Conservation (phyloP, 1,284 basidiomycete species). For the Neolentinus lepideus region DNA sequence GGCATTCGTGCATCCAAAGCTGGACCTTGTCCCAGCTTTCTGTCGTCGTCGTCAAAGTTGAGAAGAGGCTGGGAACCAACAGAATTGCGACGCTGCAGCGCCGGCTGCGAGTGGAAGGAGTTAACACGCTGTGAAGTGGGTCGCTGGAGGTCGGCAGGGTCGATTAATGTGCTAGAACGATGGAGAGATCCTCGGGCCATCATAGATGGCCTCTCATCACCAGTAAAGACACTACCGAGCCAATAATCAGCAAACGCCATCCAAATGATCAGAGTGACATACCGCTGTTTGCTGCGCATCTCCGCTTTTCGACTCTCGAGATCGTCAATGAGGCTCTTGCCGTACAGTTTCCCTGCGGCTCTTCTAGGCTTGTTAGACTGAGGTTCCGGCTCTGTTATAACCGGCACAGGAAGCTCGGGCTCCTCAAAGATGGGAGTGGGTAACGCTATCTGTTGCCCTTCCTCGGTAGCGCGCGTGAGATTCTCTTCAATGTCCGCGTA, state of each 20-base stretch:
- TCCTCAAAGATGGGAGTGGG: slow-evolving; percentile 31
- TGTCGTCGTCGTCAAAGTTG: slow-evolving; percentile 46
- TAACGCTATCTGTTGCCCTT: slow-evolving; percentile 64
- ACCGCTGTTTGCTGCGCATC: slow-evolving; percentile 74
- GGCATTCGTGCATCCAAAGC: slow-evolving; percentile 13
- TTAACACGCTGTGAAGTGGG: slow-evolving; percentile 36
- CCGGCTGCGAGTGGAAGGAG: slow-evolving; percentile 31
- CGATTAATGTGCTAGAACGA: slow-evolving; percentile 63
- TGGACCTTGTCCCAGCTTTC: background rate
- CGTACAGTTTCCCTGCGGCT: slow-evolving; percentile 71
- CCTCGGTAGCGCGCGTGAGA: slow-evolving; percentile 59
- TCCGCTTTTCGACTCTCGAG: slow-evolving; percentile 67
- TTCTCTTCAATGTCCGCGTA: slow-evolving; percentile 50
- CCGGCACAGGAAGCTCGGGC: slow-evolving; percentile 25
- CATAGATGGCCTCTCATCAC: slow-evolving; percentile 78
- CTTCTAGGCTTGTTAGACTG: slow-evolving; percentile 28
- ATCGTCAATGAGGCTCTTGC: slow-evolving; percentile 76
- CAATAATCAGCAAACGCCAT: background rate
- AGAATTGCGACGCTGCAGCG: slow-evolving; percentile 40
- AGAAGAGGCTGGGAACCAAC: slow-evolving; percentile 48
- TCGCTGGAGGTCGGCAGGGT: slow-evolving; percentile 52
- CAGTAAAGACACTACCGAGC: slow-evolving; percentile 53
- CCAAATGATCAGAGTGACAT: slow-evolving; percentile 12
- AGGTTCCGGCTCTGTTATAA: slow-evolving; percentile 31
- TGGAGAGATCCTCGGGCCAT: slow-evolving; percentile 57